Evolutionary conservation across 116 monocot species (phyloP), one percentile per base, ranked within the genome.

Genomic region (Iris pallida): DNA sequence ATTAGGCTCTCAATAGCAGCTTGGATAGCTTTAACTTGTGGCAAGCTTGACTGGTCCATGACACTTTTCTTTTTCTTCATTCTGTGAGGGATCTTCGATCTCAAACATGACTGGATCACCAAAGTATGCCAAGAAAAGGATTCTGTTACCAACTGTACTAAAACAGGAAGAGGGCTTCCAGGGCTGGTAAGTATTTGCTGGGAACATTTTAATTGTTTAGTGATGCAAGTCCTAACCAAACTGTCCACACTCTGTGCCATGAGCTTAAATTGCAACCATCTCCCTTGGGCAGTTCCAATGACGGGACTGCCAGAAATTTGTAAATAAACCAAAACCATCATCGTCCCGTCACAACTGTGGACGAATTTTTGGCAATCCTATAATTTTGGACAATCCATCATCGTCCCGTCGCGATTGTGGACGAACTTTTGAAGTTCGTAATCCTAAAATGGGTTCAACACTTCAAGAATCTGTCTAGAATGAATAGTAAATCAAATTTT

Each of bases 41-140:
- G 85, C 0, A 45, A 59, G 65, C 78, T 81, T 11, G 17, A 40
- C 12, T 75, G 76, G 54, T 85, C 81, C 0, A 20, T 15, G 0
- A 64, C 2, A 30, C 67, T 64, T 89, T 89, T 96, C n/a, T n/a
- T n/a, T n/a, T n/a, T n/a, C 72, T 88, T 97, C 70, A 84, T 93
- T 45, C 90, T 82, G 0, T 61, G 69, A 56, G 90, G 93, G 67
- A 75, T 41, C 63, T 83, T 18, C 20, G 86, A 81, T 78, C 74
- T 83, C 13, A 90, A 17, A 63, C 71, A 84, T 53, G 88, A 79
- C 57, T 88, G 88, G 46, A 98, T 81, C 44, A 90, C 57, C 7
- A 93, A 71, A 11, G 76, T 74, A 65, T 93, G 93, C 90, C 88
- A 98, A 45, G 88, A 79, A 61, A 78, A 73, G 13, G 98, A 64